Conservation (phyloP, 2,329 filamentous ascomycete species). For the Colletotrichum theobromicola region DNA sequence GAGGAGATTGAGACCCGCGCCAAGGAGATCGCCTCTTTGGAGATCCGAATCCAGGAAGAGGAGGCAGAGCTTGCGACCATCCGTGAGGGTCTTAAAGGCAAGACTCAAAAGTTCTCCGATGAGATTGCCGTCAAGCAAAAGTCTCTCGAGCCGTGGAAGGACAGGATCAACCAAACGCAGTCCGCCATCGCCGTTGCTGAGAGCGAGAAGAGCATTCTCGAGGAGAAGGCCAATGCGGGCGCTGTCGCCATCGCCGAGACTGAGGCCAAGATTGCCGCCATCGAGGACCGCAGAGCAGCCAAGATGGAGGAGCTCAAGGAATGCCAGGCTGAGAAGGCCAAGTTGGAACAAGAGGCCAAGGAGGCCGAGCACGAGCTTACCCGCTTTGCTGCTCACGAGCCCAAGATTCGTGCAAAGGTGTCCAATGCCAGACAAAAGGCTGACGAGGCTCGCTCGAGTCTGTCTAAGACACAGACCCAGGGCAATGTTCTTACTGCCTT, state of each 20-base stretch:
- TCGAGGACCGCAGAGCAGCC: constrained; percentile 71
- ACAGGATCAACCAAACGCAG: constrained; percentile 95
- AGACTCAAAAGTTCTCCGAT: constrained; percentile 93
- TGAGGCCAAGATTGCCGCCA: constrained; percentile 75
- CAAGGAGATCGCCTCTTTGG: constrained; percentile 76
- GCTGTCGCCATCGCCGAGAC: constrained; percentile 84
- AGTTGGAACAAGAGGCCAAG: constrained; percentile 75
- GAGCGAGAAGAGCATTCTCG: constrained; percentile 90
- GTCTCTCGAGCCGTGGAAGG: constrained; percentile 93
- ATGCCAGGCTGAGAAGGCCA: constrained; percentile 74
- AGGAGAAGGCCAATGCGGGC: constrained; percentile 87
- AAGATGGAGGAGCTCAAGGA: constrained; percentile 80
- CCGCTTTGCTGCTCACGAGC: constrained; percentile 77
- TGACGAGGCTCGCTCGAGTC: constrained; percentile 89
- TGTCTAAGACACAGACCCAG: constrained; percentile 89
- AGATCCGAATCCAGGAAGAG: constrained; percentile 77
- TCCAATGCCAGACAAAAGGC: constrained; percentile 93
- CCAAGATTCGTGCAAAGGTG: constrained; percentile 80
- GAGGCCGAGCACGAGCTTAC: constrained; percentile 76
- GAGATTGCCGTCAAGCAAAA: constrained; percentile 93
- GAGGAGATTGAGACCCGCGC: constrained; percentile 80
- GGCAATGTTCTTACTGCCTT: constrained; percentile 90
- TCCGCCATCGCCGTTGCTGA: constrained; percentile 93
- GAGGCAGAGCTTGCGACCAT: constrained; percentile 85
- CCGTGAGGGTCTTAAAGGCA: constrained; percentile 87